These are phyloP conservation scores for Rhizopus sp. DNA, from an alignment of 371 early-diverging fungal species.

Conservation along the genomic window DNA sequence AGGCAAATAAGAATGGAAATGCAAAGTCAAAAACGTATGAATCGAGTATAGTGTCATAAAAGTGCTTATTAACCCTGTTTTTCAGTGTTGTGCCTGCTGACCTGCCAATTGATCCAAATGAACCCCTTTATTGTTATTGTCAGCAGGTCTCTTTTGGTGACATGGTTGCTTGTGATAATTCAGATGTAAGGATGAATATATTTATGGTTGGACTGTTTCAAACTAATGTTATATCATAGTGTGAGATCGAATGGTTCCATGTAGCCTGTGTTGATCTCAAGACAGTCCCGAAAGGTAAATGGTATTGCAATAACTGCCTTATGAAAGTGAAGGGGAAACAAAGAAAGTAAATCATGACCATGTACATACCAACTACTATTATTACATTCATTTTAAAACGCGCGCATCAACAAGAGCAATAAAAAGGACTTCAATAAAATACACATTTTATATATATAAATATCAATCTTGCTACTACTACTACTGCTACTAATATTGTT, in stretches of 20 bases:
- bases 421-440: too few species aligned
- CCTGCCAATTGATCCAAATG: conserved; percentile 91
- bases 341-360: conserved; percentile 37
- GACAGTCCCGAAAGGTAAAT: conserved; percentile 85
- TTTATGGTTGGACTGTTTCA: not conserved
- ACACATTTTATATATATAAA: too few species aligned
- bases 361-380: not conserved
- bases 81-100: conserved; percentile 56
- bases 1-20: conserved; percentile 23
- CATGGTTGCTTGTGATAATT: conserved; percentile 97
- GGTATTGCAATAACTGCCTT: conserved; percentile 86
- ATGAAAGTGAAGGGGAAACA: conserved; percentile 61
- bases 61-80: not conserved
- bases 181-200: conserved; percentile 62
- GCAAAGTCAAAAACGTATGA: conserved; percentile 30
- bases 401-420: not conserved
- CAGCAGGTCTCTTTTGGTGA: conserved; percentile 95
- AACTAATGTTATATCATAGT: conserved; percentile 44
- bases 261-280: conserved; percentile 89
- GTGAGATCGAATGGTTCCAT: conserved; percentile 96
- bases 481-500: not conserved
- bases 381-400: not conserved
- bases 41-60: not conserved
- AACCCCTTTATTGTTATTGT: conserved; percentile 95
- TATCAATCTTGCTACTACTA: too few species aligned